phyloP scores from a whole-genome alignment of 2,329 filamentous ascomycete genomes.

The Ascochyta lentis region DNA sequence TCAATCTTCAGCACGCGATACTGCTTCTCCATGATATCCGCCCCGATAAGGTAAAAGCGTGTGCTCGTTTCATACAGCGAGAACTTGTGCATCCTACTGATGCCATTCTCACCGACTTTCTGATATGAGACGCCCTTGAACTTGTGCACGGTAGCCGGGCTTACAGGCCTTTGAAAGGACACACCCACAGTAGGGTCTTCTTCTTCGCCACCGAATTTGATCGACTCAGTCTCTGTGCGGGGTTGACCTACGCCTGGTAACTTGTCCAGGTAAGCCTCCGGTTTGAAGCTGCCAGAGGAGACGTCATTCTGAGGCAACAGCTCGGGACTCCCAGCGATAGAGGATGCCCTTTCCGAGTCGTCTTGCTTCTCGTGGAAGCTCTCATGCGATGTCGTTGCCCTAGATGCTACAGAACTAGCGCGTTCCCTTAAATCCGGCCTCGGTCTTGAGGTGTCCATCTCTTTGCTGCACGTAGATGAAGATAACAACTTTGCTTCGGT shows the following conservation, averaged over 20 bases:
- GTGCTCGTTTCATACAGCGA: constrained; percentile 96
- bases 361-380: constrained; percentile 35
- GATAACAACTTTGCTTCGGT: constrained; percentile 1
- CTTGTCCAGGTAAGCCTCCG: constrained; percentile 42
- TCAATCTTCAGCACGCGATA: constrained; percentile 96
- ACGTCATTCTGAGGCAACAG: constrained; percentile 33
- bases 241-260: constrained; percentile 33
- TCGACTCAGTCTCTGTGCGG: constrained; percentile 38
- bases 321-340: constrained; percentile 33
- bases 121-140: constrained; percentile 49
- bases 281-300: constrained; percentile 37
- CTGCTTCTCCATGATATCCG: constrained; percentile 84
- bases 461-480: not conserved
- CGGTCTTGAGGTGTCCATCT: constrained; percentile 31
- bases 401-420: constrained; percentile 33
- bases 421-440: constrained; percentile 33
- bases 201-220: constrained; percentile 51
- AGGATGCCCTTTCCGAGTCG: constrained; percentile 37
- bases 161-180: constrained; percentile 49
- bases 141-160: constrained; percentile 48
- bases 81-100: constrained; percentile 84
- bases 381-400: constrained; percentile 35
- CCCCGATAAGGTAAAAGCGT: constrained; percentile 92
- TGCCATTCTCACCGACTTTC: constrained; percentile 52
- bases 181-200: constrained; percentile 49